Evolutionary conservation across 2,329 filamentous ascomycete genomes (phyloP), one percentile per base, ranked within the genome.

Genomic region (Arthrinium phaeospermum): DNA sequence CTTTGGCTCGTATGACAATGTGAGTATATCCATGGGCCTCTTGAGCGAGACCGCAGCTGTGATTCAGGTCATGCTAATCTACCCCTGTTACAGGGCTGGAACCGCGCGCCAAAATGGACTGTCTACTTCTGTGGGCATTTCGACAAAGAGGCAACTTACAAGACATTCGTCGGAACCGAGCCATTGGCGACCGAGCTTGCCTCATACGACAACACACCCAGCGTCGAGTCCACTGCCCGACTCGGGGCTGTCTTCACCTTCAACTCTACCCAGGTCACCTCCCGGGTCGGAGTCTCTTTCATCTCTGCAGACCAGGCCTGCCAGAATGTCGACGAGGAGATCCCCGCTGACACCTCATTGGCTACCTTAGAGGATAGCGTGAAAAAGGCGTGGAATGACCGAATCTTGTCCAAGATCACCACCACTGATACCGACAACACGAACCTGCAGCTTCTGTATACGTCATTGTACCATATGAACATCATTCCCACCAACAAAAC

Each of bases 401-500:
- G 90, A 51, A 88, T 93, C 1, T 84, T 94, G 30, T 87, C 86
- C 73, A 93, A 91, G 76, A 84, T 94, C 45, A 89, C 88, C 0
- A 91, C 91, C 0, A 87, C 86, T 0, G 88, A 89, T 68, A 87
- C 85, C 6, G 86, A 92, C 76, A 78, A 80, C 19, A 86, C 85
- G 0, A 91, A 89, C 67, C 82, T 92, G 10, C 83, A 86, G 69
- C 83, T 93, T 41, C 83, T 94, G 2, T 94, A 94, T 81, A 89
- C 89, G 0, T 91, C 90, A 0, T 79, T 94, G 46, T 94, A 93
- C 77, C 91, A 92, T 75, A 92, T 92, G 88, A 88, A 90, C 72
- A 80, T 93, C 14, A 87, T 93, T 47, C 91, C 92, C 0, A 91
- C 91, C 0, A 92, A 94, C 78, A 89, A 91, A 74, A 93, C 91